Percentiles rank a stretch among this genome's conserved stretches.
Conservation (phyloP, 1,139 yeast species). For the Candida labiduridarum region DNA sequence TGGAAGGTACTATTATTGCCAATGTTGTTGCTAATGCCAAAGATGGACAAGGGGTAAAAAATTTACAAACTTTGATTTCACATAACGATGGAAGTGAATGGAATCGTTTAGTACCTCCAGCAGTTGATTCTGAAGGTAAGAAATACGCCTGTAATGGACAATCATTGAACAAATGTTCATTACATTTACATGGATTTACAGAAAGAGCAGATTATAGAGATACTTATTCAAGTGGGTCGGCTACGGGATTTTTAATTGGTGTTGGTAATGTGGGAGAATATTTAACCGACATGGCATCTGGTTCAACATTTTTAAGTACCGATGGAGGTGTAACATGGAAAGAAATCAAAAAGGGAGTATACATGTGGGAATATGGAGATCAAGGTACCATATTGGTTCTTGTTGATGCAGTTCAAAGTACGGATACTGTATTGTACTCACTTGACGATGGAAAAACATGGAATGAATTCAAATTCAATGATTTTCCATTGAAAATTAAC, state of each 20-base stretch:
- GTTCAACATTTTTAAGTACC: constrained; percentile 72
- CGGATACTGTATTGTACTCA: constrained; percentile 66
- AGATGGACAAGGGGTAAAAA: constrained; percentile 39
- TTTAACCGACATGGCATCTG: constrained; percentile 36
- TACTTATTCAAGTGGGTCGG: constrained; percentile 85
- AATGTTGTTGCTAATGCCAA: constrained; percentile 62
- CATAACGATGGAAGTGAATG: constrained; percentile 94
- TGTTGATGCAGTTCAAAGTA: constrained; percentile 57
- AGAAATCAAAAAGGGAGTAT: constrained; percentile 70
- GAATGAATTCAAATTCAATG: constrained; percentile 66
- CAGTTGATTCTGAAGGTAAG: constrained; percentile 61
- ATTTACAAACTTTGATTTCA: constrained; percentile 71
- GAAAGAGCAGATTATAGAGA: constrained; percentile 85
- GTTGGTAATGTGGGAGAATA: constrained; percentile 86
- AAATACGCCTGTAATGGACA: constrained; percentile 56
- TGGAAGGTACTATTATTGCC: constrained; percentile 85
- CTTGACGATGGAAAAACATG: constrained; percentile 81
- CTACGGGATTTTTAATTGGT: constrained; percentile 83
- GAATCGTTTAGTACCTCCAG: constrained; percentile 71
- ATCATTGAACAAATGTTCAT: constrained; percentile 63
- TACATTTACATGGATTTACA: constrained; percentile 89
- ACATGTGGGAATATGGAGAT: constrained; percentile 96
- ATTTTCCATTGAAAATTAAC: constrained; percentile 54
- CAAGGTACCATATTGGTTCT: constrained; percentile 84
- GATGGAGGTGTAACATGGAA: constrained; percentile 94